These are phyloP conservation scores for Termitomyces sp. DNA, from an alignment of 768 basidiomycete genomes.

Conservation along the genomic window DNA sequence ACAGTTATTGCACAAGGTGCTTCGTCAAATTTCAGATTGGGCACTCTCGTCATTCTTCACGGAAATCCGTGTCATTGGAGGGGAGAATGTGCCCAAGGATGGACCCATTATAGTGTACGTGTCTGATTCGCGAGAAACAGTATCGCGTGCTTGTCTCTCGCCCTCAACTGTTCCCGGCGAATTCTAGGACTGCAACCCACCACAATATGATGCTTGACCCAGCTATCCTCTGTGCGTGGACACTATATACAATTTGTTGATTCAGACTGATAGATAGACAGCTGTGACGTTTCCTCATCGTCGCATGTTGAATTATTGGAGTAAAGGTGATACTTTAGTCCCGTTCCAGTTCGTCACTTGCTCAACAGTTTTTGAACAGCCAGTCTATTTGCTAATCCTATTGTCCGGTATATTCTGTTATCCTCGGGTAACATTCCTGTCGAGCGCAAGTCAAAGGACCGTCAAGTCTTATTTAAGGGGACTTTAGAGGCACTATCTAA, in stretches of 20 bases:
- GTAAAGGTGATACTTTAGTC: conserved; percentile 57
- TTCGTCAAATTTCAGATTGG: conserved; percentile 66
- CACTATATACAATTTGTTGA: background rate
- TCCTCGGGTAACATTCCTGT: conserved; percentile 98
- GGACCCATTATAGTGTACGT: conserved; percentile 94
- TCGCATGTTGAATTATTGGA: conserved; percentile 88
- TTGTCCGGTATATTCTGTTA: conserved; percentile 65
- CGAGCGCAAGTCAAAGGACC: conserved; percentile 90
- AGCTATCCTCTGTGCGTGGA: conserved; percentile 58
- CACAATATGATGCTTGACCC: conserved; percentile 97
- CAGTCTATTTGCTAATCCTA: conserved; percentile 75
- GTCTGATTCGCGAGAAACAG: background rate
- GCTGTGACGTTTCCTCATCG: conserved; percentile 79
- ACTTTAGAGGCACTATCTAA: conserved; percentile 80
- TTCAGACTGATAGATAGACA: conserved; percentile 23
- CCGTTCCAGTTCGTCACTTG: background rate
- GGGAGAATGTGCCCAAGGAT: conserved; percentile 79
- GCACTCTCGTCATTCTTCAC: conserved; percentile 86
- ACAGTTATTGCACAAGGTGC: conserved; percentile 57
- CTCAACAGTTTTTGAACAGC: conserved; percentile 31
- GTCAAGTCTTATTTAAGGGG: conserved; percentile 79
- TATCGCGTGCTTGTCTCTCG: too few species aligned
- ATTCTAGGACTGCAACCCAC: conserved; percentile 69
- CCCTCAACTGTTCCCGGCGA: background rate
- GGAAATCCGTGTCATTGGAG: conserved; percentile 80